Evolutionary conservation across 805 yeast species (phyloP), one percentile per base, ranked within the genome.

Genomic region (Starmerella apis): DNA sequence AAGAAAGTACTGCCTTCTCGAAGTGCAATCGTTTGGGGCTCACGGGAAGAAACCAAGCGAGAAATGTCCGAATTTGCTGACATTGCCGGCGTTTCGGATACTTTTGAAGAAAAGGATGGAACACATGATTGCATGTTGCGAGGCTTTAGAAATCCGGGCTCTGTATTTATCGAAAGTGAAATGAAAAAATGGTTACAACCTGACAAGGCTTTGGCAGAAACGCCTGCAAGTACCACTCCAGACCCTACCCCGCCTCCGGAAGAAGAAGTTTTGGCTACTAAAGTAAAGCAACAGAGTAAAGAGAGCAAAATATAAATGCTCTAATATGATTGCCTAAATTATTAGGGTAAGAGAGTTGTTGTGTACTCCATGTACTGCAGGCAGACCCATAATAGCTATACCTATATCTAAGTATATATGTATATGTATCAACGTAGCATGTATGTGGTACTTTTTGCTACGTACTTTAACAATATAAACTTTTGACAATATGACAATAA

Each of bases 41-140:
- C 42, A 8, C 32, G 49, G 18, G 62, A 59, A 52, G 47, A 44
- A 18, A 44, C 55, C 11, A 35, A 48, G 23, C 48, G 44, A 9
- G 51, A 51, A 5, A 50, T 53, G 53, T 31, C 31, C 19, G 48
- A 53, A 35, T 58, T 47, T 37, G 51, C 48, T 25, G 42, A 43
- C 4, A 28, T 27, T 9, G 56, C 59, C 19, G 36, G 37, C 10
- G 20, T 56, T 22, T 4, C 36, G 32, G 24, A 30, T 19, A 5
- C 22, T 14, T 59, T 47, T 44, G 61, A 56, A 36, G 61, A 59
- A 47, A 46, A 51, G 4, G 45, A 43, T 5, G 62, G 59, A 3
- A 46, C 51, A n/a, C 62, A 59, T 42, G 62, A 59, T 46, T 57
- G 60, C 43, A 56, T 58, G 43, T 39, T 59, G 18, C 43, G 56